Evolutionary conservation across 441 rosid genomes (phyloP), one percentile per base, ranked within the genome.

Genomic region (Populus trichocarpa): DNA sequence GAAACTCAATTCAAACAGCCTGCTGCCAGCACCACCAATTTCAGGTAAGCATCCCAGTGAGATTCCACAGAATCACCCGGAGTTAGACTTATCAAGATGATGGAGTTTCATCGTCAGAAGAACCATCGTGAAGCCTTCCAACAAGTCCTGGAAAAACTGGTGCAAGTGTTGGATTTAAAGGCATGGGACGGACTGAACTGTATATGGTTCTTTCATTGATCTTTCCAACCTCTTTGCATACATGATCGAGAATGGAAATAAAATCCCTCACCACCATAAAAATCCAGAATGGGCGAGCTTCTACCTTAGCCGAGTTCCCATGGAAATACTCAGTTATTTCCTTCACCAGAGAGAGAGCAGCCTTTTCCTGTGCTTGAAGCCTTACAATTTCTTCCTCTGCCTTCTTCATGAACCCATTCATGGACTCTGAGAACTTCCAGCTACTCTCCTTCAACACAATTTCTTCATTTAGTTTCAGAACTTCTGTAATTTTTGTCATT

Each of bases 271-370:
- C 99, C 63, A 93, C 95, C 77, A 83, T 74, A 74, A 95, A 93
- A 16, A 93, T 91, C 61, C 97, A 83, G 76, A 88, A 88, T 0
- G 90, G 93, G 77, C 88, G 97, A 74, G 94, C 90, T 84, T 95
- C 99, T 81, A 88, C 91, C 85, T 86, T 86, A 0, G 82, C 86
- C 0, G 90, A 90, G 74, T 93, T 87, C 14, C 97, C 97, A 68
- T 95, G 98, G 89, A 93, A 92, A 79, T 95, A 95, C 81, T 87
- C 94, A 0, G 99, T 93, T 77, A 92, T 82, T 85, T 92, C 96
- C 87, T 87, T 87, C 67, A 92, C 94, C 81, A 82, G 71, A 5
- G 84, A 77, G 63, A 89, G 78, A 1, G 88, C 85, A 20, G 53
- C 82, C 46, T 71, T 78, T 76, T 85, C 95, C 32, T 81, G 89